Evolutionary conservation across 1,284 basidiomycete genomes (phyloP), one percentile per base, ranked within the genome.

Genomic region (Stereum hirsutum): DNA sequence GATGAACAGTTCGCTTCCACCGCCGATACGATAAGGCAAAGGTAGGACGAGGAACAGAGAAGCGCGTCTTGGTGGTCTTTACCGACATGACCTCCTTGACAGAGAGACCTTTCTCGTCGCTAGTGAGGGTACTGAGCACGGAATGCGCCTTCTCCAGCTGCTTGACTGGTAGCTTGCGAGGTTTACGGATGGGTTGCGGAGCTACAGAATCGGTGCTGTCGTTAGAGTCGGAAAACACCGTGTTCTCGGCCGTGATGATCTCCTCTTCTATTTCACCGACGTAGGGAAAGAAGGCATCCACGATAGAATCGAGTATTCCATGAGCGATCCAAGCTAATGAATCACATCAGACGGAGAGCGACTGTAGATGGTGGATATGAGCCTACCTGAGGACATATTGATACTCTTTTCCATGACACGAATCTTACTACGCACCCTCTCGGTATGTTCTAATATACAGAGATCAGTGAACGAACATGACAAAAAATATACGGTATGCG

Each of bases 211-310:
- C 7, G 44, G 43, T 32, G 43, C 46, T 15, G 38, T 43, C 52
- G 46, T 32, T 38, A 25, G 48, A 51, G 34, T 54, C 61, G 20
- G 66, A 59, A 54, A 74, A 75, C 10, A 91, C 78, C 28, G 89
- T 62, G 12, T 74, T 70, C 52, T 95, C 90, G 41, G 96, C 79
- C 21, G 79, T 78, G 45, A 79, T 72, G 1, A 91, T 82, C 56
- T 96, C 92, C 39, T 73, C 73, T 57, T 92, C 91, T 35, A 97
- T 83, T 46, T 83, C 83, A 43, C 84, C 75, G 39, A 95, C 69
- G 44, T 92, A 72, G 2, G 94, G 93, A 61, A 93, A 91, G 64
- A 96, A 96, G 1, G 90, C 82, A 58, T 98, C 94, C 25, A 97
- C 91, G 41, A 97, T 81, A 1, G 92, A 95, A 57, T 97, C 94